Evolutionary conservation across 148 eudicot species (phyloP).

Genomic region (Fagopyrum tataricum): DNA sequence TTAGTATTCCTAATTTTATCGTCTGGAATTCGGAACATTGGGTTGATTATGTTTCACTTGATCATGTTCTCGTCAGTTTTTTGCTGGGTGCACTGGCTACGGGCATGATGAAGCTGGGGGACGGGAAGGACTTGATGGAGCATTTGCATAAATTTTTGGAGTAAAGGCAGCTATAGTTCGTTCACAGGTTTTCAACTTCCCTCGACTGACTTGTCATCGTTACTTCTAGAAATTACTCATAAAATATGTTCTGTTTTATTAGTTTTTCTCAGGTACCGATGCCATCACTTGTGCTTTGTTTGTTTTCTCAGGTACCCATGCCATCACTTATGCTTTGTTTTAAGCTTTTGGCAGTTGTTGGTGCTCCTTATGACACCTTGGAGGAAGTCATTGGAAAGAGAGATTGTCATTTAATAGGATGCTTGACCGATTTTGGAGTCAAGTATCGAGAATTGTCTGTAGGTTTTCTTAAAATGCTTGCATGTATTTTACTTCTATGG

Average conservation of each 20-base stretch:
- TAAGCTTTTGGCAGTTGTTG: conserved; percentile 99
- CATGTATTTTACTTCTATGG: neutral
- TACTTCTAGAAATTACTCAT: neutral
- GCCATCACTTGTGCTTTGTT: conserved; percentile 96
- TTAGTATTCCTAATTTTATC: neutral
- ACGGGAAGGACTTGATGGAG: conserved; percentile 87
- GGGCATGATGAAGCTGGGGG: conserved; percentile 99
- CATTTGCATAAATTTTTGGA: conserved; percentile 86
- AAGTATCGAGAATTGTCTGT: conserved; percentile 77
- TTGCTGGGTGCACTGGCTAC: conserved; percentile 95
- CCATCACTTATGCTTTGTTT: no score
- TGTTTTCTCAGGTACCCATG: no score
- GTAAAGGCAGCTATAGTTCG: conserved; percentile 96
- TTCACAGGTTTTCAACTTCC: conserved; percentile 48
- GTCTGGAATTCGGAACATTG: neutral
- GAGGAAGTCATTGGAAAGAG: conserved; percentile 97
- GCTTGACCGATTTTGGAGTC: conserved; percentile 81
- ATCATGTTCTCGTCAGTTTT: conserved; percentile 44
- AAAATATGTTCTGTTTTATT: conserved; percentile 20
- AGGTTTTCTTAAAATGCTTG: conserved; percentile 19
- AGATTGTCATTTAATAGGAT: conserved; percentile 70
- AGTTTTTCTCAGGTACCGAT: conserved; percentile 99
- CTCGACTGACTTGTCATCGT: neutral
- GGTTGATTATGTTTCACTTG: neutral
- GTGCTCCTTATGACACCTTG: conserved; percentile 93